Evolutionary conservation across 352 stramenopile species (phyloP).

Genomic region (Pythium rishiriense): DNA sequence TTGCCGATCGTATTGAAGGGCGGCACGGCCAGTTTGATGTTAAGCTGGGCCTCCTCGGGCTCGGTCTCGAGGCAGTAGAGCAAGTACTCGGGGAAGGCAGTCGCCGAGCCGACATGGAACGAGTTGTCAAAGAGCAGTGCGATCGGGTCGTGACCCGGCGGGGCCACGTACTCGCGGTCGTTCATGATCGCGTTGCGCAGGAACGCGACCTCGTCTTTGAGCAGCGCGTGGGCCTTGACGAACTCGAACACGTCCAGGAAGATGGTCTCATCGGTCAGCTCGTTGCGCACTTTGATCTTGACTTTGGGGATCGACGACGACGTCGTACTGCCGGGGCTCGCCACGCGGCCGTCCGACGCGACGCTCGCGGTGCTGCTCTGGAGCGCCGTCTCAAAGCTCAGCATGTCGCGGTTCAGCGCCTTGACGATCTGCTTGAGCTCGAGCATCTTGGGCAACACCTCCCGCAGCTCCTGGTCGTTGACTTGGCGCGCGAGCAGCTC

Average conservation of each 20-base stretch:
- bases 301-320: constrained; percentile 67
- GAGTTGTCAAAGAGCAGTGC: constrained; percentile 92
- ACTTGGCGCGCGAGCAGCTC: constrained; percentile 72
- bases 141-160: constrained; percentile 87
- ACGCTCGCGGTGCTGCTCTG: constrained; percentile 59
- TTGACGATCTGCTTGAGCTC: constrained; percentile 92
- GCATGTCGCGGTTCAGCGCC: constrained; percentile 86
- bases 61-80: constrained; percentile 93
- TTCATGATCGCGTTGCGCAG: constrained; percentile 91
- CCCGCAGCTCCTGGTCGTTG: constrained; percentile 91
- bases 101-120: constrained; percentile 90
- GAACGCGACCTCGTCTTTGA: constrained; percentile 89
- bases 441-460: constrained; percentile 91
- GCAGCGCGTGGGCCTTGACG: constrained; percentile 79
- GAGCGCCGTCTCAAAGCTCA: constrained; percentile 91
- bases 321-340: not conserved
- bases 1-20: constrained; percentile 94
- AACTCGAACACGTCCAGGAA: constrained; percentile 95
- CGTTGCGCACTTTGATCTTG: constrained; percentile 92
- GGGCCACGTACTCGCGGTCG: constrained; percentile 85
- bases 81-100: constrained; percentile 92
- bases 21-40: constrained; percentile 89
- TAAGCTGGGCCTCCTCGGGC: constrained; percentile 85
- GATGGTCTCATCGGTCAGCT: constrained; percentile 86
- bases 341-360: constrained; percentile 37